Conservation (phyloP, 1,284 basidiomycete genomes). For the Ustilago esculenta region DNA sequence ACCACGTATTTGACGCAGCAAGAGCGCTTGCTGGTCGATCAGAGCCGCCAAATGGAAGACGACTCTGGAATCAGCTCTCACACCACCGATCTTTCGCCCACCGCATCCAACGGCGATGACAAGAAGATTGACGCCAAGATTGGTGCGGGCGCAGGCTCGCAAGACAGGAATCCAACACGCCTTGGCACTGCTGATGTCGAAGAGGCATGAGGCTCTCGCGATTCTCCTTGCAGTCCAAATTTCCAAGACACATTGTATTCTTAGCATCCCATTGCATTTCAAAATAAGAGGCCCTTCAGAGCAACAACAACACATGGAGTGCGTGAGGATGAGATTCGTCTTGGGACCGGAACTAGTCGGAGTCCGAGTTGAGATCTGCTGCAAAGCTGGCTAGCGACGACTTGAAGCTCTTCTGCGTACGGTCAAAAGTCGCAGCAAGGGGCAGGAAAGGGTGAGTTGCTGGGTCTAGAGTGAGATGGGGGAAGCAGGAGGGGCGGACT, state of each 20-base stretch:
- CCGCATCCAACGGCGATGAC: conserved; percentile 19
- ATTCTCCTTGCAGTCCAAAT: no score
- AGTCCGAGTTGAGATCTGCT: conserved; percentile 45
- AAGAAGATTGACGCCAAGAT: conserved; percentile 35
- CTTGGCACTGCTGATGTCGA: conserved; percentile 37
- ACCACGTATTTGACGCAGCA: conserved; percentile 41
- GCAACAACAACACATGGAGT: no score
- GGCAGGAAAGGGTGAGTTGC: no score
- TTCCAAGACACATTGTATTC: conserved; percentile 12
- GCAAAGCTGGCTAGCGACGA: conserved; percentile 45
- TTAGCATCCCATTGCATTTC: conserved; percentile 7
- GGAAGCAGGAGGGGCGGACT: no score
- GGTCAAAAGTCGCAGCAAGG: neutral
- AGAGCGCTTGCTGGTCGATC: conserved; percentile 37
- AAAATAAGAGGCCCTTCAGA: no score
- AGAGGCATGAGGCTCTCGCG: conserved; percentile 1
- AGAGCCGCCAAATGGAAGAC: conserved; percentile 28
- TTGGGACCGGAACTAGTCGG: no score
- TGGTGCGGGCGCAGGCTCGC: neutral
- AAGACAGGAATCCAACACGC: conserved; percentile 25
- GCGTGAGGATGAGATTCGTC: neutral
- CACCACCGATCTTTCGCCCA: conserved; percentile 26
- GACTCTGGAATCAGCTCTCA: conserved; percentile 19
- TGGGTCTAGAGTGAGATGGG: no score
- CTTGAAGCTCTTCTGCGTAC: conserved; percentile 33